Evolutionary conservation across 176 grass and related monocot genomes (phyloP).

Genomic region (Elaeis guineensis): DNA sequence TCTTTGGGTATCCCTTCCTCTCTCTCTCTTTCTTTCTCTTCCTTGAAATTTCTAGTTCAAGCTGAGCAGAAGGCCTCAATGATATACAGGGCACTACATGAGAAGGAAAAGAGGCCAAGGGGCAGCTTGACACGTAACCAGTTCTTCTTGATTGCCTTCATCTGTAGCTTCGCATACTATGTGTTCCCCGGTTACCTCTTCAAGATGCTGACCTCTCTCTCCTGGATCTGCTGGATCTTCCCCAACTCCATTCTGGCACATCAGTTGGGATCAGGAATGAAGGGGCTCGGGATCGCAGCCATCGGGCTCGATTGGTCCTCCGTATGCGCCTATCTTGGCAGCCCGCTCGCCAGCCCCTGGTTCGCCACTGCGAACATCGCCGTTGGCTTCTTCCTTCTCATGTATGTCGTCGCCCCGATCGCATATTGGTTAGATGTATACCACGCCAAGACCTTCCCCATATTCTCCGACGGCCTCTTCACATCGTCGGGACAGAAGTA

Average conservation of each 20-base stretch:
- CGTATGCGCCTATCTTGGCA: not conserved
- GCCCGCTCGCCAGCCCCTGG: not conserved
- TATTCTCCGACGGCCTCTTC: slow-evolving; percentile 12
- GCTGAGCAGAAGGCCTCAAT: no score
- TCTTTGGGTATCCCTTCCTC: not conserved
- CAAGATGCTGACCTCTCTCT: slow-evolving; percentile 1
- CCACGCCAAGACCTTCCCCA: slow-evolving; percentile 21
- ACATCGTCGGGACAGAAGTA: slow-evolving; percentile 9
- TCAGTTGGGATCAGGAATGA: slow-evolving; percentile 13
- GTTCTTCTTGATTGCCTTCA: slow-evolving; percentile 9
- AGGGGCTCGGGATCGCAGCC: slow-evolving; percentile 6
- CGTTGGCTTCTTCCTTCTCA: slow-evolving; percentile 4
- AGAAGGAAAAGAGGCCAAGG: slow-evolving; percentile 9
- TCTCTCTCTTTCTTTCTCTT: not conserved
- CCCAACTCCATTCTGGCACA: slow-evolving; percentile 12
- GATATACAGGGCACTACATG: slow-evolving; percentile 18
- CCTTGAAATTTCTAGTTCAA: no score
- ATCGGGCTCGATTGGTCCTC: slow-evolving; percentile 18
- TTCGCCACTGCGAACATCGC: not conserved
- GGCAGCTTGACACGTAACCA: slow-evolving; percentile 7
- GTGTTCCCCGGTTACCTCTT: slow-evolving; percentile 19
- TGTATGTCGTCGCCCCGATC: slow-evolving; percentile 15
- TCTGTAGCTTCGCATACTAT: slow-evolving; percentile 13
- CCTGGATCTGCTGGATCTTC: slow-evolving; percentile 12
- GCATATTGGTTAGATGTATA: slow-evolving; percentile 26